Percentiles rank a stretch among this genome's conserved stretches.
These are phyloP conservation scores for Penicillium sp. DNA, from an alignment of 2,329 filamentous ascomycete species.

Conservation along the genomic window DNA sequence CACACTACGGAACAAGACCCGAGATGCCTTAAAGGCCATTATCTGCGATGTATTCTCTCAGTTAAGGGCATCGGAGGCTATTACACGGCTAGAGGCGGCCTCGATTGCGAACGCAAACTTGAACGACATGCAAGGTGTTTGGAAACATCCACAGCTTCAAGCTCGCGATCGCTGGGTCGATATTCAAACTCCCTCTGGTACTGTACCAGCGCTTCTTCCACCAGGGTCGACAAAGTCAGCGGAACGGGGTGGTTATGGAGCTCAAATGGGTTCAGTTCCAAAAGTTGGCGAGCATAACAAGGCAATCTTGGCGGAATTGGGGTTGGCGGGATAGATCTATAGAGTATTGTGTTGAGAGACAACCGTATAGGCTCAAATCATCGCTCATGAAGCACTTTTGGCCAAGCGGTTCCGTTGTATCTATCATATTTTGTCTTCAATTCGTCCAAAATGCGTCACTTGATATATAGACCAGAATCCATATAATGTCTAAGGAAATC, in stretches of 20 bases:
- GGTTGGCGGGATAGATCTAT: conserved; percentile 20
- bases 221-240: conserved; percentile 50
- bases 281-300: conserved; percentile 59
- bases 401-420: no score
- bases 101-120: conserved; percentile 63
- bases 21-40: conserved; percentile 53
- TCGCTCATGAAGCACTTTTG: no score
- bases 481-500: no score
- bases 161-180: conserved; percentile 60
- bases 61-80: conserved; percentile 49
- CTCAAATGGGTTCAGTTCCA: conserved; percentile 50
- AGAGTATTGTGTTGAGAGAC: background rate
- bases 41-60: conserved; percentile 53
- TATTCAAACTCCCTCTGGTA: conserved; percentile 55
- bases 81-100: conserved; percentile 54
- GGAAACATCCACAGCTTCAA: conserved; percentile 60
- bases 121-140: conserved; percentile 62
- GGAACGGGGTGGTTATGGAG: conserved; percentile 26
- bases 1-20: conserved; percentile 54
- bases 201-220: conserved; percentile 57
- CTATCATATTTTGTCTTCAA: no score
- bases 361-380: no score
- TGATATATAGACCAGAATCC: no score
- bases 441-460: no score
- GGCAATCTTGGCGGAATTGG: conserved; percentile 55